Conservation (phyloP, 2,329 filamentous ascomycete genomes). For the Talaromyces sp. region DNA sequence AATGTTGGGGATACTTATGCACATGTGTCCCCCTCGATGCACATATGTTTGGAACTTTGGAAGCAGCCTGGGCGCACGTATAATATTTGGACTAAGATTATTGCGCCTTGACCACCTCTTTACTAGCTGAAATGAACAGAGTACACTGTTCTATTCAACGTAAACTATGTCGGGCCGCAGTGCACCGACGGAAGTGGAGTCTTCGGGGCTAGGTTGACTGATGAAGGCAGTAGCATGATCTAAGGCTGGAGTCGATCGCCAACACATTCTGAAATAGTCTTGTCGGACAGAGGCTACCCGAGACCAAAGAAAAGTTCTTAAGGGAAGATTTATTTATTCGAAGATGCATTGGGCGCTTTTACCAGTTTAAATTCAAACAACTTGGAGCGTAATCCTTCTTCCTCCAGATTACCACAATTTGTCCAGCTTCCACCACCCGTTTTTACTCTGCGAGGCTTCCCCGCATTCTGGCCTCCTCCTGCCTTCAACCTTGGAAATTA, state of each 20-base stretch:
- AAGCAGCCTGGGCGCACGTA: too few relatives aligned
- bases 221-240: neutral
- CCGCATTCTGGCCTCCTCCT: neutral
- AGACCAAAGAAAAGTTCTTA: too few relatives aligned
- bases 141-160: neutral
- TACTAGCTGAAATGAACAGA: too few relatives aligned
- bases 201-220: neutral
- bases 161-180: neutral
- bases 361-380: neutral
- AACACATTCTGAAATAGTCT: neutral
- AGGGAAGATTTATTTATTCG: too few relatives aligned
- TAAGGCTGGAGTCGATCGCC: neutral
- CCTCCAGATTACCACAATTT: neutral
- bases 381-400: neutral
- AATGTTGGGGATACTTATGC: too few relatives aligned
- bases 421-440: neutral
- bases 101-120: too few relatives aligned
- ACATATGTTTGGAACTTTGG: too few relatives aligned
- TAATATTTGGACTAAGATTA: too few relatives aligned
- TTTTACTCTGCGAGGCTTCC: neutral
- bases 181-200: constrained; percentile 4
- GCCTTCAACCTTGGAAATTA: neutral
- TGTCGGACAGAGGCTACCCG: neutral
- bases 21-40: too few relatives aligned
- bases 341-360: too few relatives aligned